Conservation (phyloP, 2,329 filamentous ascomycete genomes). For the Colletotrichum magnum region DNA sequence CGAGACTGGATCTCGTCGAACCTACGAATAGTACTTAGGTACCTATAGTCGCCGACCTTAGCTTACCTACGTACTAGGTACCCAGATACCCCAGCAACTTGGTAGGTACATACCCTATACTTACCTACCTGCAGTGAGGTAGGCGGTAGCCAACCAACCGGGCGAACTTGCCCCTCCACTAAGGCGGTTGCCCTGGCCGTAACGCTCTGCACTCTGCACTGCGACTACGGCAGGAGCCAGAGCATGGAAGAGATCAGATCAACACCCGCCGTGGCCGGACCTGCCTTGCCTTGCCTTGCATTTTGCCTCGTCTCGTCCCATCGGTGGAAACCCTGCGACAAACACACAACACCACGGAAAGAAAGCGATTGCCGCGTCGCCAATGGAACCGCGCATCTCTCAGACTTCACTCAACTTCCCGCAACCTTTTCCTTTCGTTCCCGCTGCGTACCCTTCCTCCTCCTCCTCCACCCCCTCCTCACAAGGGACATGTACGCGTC, state of each 20-base stretch:
- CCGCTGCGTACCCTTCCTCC: not conserved
- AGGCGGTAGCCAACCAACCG: not conserved
- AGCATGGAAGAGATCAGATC: conserved; percentile 22
- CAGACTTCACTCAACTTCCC: conserved; percentile 14
- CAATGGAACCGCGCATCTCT: not conserved
- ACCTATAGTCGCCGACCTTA: too few species aligned
- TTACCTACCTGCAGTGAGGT: too few species aligned
- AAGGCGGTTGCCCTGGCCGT: not conserved
- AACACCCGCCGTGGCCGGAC: conserved; percentile 33
- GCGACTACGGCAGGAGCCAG: conserved; percentile 11
- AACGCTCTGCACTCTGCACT: conserved; percentile 11
- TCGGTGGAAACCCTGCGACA: not conserved
- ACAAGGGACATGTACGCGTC: conserved; percentile 32
- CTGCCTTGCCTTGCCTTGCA: conserved; percentile 5
- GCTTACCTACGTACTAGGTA: too few species aligned
- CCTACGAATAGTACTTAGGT: not conserved
- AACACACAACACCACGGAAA: not conserved
- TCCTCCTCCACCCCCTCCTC: conserved; percentile 1
- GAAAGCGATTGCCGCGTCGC: not conserved
- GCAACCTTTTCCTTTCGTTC: conserved; percentile 28
- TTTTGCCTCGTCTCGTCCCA: conserved; percentile 4
- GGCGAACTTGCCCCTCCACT: conserved; percentile 9
- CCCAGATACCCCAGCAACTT: too few species aligned
- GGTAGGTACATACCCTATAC: too few species aligned
- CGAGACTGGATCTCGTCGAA: conserved; percentile 2